Evolutionary conservation across 1,284 basidiomycete genomes (phyloP).

Genomic region (Pholiota adiposa): DNA sequence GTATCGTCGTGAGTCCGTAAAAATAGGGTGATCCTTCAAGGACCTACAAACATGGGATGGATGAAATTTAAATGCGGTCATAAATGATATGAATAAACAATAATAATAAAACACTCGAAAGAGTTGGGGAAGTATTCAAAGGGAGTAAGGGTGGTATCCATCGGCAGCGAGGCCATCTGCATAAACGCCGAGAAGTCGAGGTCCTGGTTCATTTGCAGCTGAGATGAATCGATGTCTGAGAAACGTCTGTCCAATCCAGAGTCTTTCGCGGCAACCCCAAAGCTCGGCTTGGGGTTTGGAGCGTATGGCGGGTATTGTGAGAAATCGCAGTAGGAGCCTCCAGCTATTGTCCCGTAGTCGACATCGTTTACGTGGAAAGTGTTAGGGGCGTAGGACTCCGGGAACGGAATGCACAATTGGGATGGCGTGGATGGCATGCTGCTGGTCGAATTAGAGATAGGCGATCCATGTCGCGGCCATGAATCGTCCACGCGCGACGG

Average conservation of each 20-base stretch:
- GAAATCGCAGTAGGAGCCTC: constrained; percentile 27
- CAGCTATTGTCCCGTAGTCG: constrained; percentile 19
- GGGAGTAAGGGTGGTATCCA: constrained; percentile 12
- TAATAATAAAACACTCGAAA: neutral
- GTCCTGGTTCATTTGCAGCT: constrained; percentile 5
- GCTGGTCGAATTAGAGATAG: constrained; percentile 31
- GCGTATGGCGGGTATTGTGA: constrained; percentile 23
- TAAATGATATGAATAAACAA: neutral
- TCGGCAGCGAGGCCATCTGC: constrained; percentile 14
- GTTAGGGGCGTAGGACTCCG: constrained; percentile 22
- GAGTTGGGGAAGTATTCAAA: too few species aligned
- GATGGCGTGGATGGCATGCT: constrained; percentile 38
- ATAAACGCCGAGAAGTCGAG: constrained; percentile 19
- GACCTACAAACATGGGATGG: neutral
- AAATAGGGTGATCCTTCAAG: neutral
- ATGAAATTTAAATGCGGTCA: neutral
- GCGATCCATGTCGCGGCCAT: constrained; percentile 37
- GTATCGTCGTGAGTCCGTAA: constrained; percentile 3
- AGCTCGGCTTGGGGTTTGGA: constrained; percentile 1
- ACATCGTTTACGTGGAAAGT: constrained; percentile 22
- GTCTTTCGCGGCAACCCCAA: constrained; percentile 3
- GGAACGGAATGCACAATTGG: constrained; percentile 30
- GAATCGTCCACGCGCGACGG: constrained; percentile 25
- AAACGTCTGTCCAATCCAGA: constrained; percentile 11
- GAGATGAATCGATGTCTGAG: constrained; percentile 3